Percentiles rank a stretch among this genome's conserved stretches.
Evolutionary conservation across 148 eudicot genomes (phyloP).

Genomic region (Euryodendron excelsum): DNA sequence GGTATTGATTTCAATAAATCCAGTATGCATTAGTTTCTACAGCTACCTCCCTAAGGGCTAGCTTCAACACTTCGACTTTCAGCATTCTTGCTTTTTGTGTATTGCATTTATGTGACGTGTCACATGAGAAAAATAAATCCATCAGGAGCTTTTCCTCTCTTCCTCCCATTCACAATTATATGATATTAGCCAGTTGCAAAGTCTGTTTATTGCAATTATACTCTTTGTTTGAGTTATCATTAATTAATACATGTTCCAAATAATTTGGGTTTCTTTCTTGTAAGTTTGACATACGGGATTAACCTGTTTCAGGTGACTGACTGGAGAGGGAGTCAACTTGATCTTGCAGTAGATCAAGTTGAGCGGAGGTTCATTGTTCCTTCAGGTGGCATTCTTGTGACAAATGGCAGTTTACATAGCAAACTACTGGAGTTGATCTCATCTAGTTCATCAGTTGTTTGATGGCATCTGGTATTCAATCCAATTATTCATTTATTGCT

Average conservation of each 20-base stretch:
- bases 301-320: conserved; percentile 64
- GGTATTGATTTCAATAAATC: background rate
- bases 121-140: background rate
- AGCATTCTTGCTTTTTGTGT: background rate
- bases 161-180: background rate
- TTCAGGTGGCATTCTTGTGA: conserved; percentile 75
- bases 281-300: background rate
- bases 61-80: background rate
- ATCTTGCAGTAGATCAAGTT: conserved; percentile 67
- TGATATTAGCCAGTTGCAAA: background rate
- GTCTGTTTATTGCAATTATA: background rate
- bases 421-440: conserved; percentile 60
- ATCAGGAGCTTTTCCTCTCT: background rate
- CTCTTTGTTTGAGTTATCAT: background rate
- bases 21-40: background rate
- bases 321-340: conserved; percentile 72
- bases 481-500: background rate
- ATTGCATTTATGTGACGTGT: background rate
- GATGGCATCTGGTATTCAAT: conserved; percentile 20
- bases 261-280: conserved; percentile 1
- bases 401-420: conserved; percentile 59
- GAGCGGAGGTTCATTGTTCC: conserved; percentile 71
- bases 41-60: background rate
- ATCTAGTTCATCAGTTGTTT: conserved; percentile 34
- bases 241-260: background rate